Base-by-base conservation (phyloP, 108 stramenopile genomes). In the Skeletonema marinoi region DNA sequence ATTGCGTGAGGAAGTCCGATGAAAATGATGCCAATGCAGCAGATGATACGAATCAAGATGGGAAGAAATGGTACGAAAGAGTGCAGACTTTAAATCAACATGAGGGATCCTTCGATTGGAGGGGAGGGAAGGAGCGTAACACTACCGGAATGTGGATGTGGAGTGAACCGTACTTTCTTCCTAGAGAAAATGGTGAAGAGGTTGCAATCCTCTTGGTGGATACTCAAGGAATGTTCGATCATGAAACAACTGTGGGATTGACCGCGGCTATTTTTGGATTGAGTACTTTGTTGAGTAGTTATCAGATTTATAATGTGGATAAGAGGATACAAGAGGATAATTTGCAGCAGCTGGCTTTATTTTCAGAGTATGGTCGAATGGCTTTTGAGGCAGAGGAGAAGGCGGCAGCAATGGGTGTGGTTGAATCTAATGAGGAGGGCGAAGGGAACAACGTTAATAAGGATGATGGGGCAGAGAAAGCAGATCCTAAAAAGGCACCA, bases 131-230 rank as follows among this genome's bases (percentile, higher is more conserved):
- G 38, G 96, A 97, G 46, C 88, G 98, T 29, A 90, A 97, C 80
- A 99, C 98, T 33, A 98, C 98, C 5, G 99, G 99, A 32, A 99
- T 99, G 73, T 99, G 98, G 98, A 96, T 99, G 92, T 99, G 99
- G 99, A 93, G 86, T 70, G 93, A 98, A 61, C 98, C 98, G 3
- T 96, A 97, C 78, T 85, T 97, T 71, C 73, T 92, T 29, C 62
- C 75, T 36, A 63, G 72, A n/a, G 73, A 77, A 8, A 84, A 87
- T 32, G 74, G 70, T 51, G 95, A 97, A 63, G 73, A 83, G 36
- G 73, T 98, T 12, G 98, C 98, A 3, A 89, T 99, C 8, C 48
- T 98, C 6, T 63, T 99, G 64, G 96, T 99, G 56, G 99, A 99
- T 87, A 98, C 99, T 13, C 99, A 99, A 86, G 99, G 99, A 42